Evolutionary conservation across 345 rosid species (phyloP).

Genomic region (Schrenkiella parvula): DNA sequence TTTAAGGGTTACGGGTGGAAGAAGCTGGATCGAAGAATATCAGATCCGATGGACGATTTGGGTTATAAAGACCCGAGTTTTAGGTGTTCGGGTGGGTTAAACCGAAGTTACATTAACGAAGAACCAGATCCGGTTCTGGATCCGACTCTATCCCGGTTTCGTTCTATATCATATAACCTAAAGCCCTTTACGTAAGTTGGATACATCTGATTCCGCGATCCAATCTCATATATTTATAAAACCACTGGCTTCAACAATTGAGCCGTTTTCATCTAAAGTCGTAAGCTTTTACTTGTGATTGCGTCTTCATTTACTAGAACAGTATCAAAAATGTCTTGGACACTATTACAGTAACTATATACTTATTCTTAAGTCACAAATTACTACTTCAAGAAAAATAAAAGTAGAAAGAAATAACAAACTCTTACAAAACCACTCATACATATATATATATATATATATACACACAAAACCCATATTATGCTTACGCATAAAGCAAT

Average conservation of each 20-base stretch:
- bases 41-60: slow-evolving; percentile 25
- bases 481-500: background rate
- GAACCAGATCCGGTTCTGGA: slow-evolving; percentile 6
- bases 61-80: slow-evolving; percentile 22
- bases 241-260: too few relatives aligned
- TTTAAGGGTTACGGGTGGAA: slow-evolving; percentile 32
- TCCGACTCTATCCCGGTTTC: slow-evolving; percentile 1
- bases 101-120: background rate
- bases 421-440: background rate
- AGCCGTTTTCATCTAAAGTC: background rate
- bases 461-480: background rate
- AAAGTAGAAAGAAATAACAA: background rate
- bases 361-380: background rate
- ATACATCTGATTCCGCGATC: slow-evolving; percentile 3
- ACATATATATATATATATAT: background rate
- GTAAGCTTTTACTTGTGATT: background rate
- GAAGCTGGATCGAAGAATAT: slow-evolving; percentile 30
- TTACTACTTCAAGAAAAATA: background rate
- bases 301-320: background rate
- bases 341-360: background rate
- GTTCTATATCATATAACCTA: too few relatives aligned
- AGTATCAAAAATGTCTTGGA: background rate
- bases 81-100: slow-evolving; percentile 22
- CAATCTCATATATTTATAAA: background rate
- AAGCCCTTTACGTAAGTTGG: background rate